These are phyloP conservation scores for Grigorovia yakushimaensis DNA, from an alignment of 805 yeast species.

Conservation along the genomic window DNA sequence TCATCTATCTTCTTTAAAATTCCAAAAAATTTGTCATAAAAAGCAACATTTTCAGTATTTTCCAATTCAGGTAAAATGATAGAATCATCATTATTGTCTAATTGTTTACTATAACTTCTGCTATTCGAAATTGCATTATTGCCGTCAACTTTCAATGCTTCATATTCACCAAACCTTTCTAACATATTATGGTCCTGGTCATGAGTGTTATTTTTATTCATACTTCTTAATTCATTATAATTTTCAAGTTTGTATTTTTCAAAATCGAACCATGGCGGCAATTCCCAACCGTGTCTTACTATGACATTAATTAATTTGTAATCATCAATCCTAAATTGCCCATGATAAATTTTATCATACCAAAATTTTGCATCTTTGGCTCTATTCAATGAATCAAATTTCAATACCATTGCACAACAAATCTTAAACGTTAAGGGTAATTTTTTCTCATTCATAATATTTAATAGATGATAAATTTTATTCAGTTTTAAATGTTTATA, in stretches of 20 bases:
- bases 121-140: too few relatives aligned
- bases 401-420: conserved; percentile 19
- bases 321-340: conserved; percentile 18
- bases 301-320: conserved; percentile 11
- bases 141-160: not conserved
- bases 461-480: conserved; percentile 13
- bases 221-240: not conserved
- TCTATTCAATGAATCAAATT: conserved; percentile 11
- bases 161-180: not conserved
- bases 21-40: not conserved
- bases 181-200: not conserved
- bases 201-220: not conserved
- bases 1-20: not conserved
- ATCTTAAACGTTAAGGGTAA: conserved; percentile 19
- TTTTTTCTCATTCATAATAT: conserved; percentile 15
- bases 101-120: not conserved
- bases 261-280: conserved; percentile 14
- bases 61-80: not conserved
- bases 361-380: conserved; percentile 19
- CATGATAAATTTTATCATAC: conserved; percentile 19
- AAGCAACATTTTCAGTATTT: not conserved
- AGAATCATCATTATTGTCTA: not conserved
- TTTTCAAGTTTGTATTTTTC: not conserved
- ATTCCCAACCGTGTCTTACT: conserved; percentile 17
- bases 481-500: conserved; percentile 9